A percentile compares a stretch with the other conserved stretches of the same genome.
Conservation (phyloP, 2,329 filamentous ascomycete genomes). For the Fusarium papillatum region DNA sequence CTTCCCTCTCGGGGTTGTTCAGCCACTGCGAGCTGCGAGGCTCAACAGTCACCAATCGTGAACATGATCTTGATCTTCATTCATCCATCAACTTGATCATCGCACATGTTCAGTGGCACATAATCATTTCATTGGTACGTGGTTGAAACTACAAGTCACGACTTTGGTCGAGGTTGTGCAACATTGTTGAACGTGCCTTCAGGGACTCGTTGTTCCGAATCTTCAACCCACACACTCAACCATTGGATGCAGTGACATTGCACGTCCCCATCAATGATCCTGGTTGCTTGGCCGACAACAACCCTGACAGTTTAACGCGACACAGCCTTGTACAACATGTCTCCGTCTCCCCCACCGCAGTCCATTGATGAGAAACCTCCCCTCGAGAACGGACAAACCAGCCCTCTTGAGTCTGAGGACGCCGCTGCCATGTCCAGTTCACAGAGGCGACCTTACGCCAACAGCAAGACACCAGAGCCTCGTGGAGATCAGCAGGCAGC, state of each 20-base stretch:
- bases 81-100: background rate
- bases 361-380: conserved; percentile 32
- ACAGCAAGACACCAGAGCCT: conserved; percentile 55
- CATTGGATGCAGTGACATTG: background rate
- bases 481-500: conserved; percentile 49
- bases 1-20: background rate
- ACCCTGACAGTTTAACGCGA: conserved; percentile 24
- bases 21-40: background rate
- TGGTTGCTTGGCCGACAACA: conserved; percentile 40
- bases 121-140: background rate
- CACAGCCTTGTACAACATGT: conserved; percentile 30
- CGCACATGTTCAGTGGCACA: background rate
- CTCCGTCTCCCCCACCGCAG: conserved; percentile 32
- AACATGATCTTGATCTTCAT: background rate
- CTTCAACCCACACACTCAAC: conserved; percentile 1
- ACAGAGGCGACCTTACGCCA: conserved; percentile 34
- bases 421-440: conserved; percentile 35
- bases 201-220: background rate
- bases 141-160: background rate
- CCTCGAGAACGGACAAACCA: conserved; percentile 21
- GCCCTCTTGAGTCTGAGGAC: conserved; percentile 25
- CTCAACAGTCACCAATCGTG: background rate
- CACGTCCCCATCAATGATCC: conserved; percentile 22
- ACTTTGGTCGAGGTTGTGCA: background rate
- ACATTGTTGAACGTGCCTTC: background rate